Conservation (phyloP, 768 basidiomycete species). For the Suillus americanus region DNA sequence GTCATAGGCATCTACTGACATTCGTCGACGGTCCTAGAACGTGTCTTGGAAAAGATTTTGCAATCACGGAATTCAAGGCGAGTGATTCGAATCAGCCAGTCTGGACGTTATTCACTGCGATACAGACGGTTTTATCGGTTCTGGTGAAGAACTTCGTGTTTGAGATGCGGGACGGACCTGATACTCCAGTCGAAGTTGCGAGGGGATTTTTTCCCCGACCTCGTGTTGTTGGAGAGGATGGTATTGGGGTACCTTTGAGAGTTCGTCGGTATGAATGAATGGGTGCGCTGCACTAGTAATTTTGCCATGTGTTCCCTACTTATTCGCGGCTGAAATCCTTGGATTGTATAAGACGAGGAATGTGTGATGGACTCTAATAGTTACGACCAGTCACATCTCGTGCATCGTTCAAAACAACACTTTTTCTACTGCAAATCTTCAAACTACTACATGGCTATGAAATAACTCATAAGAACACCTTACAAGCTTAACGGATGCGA, state of each 20-base stretch:
- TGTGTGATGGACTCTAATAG: no score
- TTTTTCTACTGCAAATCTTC: no score
- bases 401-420: no score
- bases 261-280: constrained; percentile 25
- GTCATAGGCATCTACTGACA: constrained; percentile 49
- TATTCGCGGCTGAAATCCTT: not conserved
- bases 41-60: constrained; percentile 51
- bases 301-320: not conserved
- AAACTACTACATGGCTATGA: no score
- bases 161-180: constrained; percentile 21
- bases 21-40: constrained; percentile 53
- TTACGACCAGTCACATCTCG: no score
- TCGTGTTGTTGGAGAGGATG: constrained; percentile 23
- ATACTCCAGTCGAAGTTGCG: constrained; percentile 13
- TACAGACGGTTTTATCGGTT: constrained; percentile 42
- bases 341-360: no score
- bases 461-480: no score
- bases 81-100: not conserved
- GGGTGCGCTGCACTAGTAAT: not conserved
- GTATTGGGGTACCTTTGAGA: constrained; percentile 29
- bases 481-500: no score
- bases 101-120: not conserved
- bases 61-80: constrained; percentile 38
- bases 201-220: constrained; percentile 19
- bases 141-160: constrained; percentile 36